Evolutionary conservation across 192 early-diverging fungal genomes (phyloP).

Genomic region (Coemansia sp.): DNA sequence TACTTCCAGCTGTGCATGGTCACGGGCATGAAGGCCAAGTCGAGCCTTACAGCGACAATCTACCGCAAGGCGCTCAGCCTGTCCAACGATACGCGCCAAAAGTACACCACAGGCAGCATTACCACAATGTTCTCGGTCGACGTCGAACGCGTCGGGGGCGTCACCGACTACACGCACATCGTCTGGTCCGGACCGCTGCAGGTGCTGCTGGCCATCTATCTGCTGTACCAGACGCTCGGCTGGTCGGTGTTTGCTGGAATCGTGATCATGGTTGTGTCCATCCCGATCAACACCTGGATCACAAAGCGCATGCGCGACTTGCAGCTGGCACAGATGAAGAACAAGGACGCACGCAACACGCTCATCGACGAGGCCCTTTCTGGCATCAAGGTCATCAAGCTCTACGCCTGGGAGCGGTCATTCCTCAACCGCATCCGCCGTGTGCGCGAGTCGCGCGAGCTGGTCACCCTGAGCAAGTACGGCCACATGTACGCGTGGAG

Average conservation of each 20-base stretch:
- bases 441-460: constrained; percentile 73
- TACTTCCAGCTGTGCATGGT: constrained; percentile 78
- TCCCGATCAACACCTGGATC: constrained; percentile 72
- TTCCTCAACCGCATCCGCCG: constrained; percentile 62
- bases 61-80: constrained; percentile 82
- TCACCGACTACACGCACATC: constrained; percentile 70
- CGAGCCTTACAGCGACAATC: constrained; percentile 73
- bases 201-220: constrained; percentile 66
- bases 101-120: constrained; percentile 77
- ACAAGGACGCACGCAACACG: constrained; percentile 72
- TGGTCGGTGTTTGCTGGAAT: constrained; percentile 83
- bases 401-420: constrained; percentile 89
- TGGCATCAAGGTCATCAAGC: constrained; percentile 93
- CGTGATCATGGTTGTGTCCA: constrained; percentile 71
- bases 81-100: constrained; percentile 73
- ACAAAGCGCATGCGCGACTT: constrained; percentile 62
- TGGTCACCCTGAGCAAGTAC: constrained; percentile 70
- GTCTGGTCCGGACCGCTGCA: constrained; percentile 75
- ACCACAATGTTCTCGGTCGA: constrained; percentile 66
- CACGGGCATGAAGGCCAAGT: constrained; percentile 67
- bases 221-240: constrained; percentile 80
- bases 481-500: constrained; percentile 66
- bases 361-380: constrained; percentile 83
- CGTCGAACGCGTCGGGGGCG: constrained; percentile 58
- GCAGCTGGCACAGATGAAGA: constrained; percentile 80